Base-by-base conservation (phyloP, 176 grass and related monocot species). In the Oryza glumipatula region DNA sequence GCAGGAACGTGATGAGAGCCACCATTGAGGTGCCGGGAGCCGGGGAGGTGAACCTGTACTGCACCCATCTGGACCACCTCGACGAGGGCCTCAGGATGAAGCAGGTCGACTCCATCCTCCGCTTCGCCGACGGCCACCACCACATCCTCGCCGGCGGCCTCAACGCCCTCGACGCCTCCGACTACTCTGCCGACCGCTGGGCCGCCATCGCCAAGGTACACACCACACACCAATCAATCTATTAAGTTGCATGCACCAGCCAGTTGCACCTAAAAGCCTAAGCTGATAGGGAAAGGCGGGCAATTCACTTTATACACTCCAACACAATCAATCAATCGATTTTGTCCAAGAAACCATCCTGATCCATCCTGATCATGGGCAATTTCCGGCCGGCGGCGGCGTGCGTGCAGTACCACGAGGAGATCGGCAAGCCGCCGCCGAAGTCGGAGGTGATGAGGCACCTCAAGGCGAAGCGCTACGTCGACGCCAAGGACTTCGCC, bases 41-140 rank as follows among this genome's bases (percentile, higher is more conserved):
- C 11, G 96, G 96, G 17, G 96, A 99, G 82, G 49, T 99, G 26
- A 86, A 92, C 86, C 89, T 99, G 82, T 94, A 92, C 67, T 99
- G 96, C 90, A 99, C 96, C 2, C 96, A 96, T 90, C 96, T 99
- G 14, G 96, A 99, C 84, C 96, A 96, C 88, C 96, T 99, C 0
- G 94, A 99, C 66, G 96, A 99, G 72, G 85, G 80, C 72, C 96
- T 92, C 94, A 84, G 96, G 81, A 96, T 94, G 91, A 99, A 92
- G 63, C 96, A 99, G 86, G 76, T 99, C 16, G 90, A 94, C 76
- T 80, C 91, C 7, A 99, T 99, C 70, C 90, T 99, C 11, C 73
- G 81, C 68, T 91, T 88, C 17, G 60, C n/a, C 46, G 90, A 92
- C 45, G 89, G 89, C 3, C 94, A 86, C 3, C 94, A 90, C 2